A percentile compares a stretch with the other conserved stretches of the same genome.
These are phyloP conservation scores for Roridomyces roridus DNA, from an alignment of 768 basidiomycete genomes.

Conservation along the genomic window DNA sequence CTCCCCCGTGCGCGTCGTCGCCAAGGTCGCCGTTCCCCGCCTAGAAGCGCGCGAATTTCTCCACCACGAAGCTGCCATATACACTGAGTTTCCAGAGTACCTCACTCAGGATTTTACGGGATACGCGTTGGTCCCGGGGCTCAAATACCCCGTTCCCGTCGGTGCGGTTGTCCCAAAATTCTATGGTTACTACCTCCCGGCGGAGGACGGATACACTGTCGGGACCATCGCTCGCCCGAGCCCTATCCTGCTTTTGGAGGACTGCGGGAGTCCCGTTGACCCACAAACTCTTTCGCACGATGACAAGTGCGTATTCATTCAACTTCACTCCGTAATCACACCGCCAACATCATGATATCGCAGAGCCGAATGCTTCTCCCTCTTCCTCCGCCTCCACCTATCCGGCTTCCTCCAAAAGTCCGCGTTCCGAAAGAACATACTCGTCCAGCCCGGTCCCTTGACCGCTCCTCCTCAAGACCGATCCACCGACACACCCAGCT, in stretches of 20 bases:
- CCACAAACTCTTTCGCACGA: constrained; percentile 27
- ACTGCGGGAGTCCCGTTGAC: constrained; percentile 47
- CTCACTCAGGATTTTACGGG: constrained; percentile 42
- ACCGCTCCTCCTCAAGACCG: constrained; percentile 35
- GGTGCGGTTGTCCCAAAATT: constrained; percentile 54
- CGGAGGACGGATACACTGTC: background rate
- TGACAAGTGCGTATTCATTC: constrained; percentile 12
- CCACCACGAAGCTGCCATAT: constrained; percentile 38
- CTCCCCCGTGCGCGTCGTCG: constrained; percentile 37
- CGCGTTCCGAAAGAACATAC: constrained; percentile 46
- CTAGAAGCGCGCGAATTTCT: constrained; percentile 33
- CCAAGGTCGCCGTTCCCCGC: constrained; percentile 40
- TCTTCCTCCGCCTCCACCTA: constrained; percentile 47
- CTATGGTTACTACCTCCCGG: constrained; percentile 51
- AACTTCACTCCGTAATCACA: background rate
- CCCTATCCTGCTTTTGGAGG: constrained; percentile 53
- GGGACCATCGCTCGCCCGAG: constrained; percentile 29
- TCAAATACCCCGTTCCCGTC: constrained; percentile 39
- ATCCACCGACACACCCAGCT: constrained; percentile 37
- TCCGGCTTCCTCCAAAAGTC: constrained; percentile 49
- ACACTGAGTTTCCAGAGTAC: constrained; percentile 37
- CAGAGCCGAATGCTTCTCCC: constrained; percentile 33
- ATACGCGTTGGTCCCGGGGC: constrained; percentile 36
- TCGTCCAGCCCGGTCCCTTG: constrained; percentile 49
- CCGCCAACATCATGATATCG: background rate